Percentiles rank a stretch among this genome's conserved stretches.
Evolutionary conservation across 2,329 filamentous ascomycete genomes (phyloP).

Genomic region (Penicillium sp.): DNA sequence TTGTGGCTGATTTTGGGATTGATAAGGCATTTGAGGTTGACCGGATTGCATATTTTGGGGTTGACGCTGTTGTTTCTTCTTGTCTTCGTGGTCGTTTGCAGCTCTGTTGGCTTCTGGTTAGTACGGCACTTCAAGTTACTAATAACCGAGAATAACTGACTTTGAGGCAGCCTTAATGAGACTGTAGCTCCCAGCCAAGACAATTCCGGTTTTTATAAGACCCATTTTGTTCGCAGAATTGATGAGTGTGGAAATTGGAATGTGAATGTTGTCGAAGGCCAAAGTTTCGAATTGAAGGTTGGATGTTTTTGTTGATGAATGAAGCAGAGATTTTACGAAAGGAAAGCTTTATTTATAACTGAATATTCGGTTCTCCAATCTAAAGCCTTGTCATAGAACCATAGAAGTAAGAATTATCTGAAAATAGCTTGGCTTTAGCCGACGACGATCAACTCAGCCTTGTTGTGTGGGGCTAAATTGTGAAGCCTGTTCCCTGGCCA

Average conservation of each 20-base stretch:
- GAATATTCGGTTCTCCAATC: not conserved
- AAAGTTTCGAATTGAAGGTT: not conserved
- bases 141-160: slow-evolving; percentile 4
- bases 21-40: not conserved
- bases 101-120: slow-evolving; percentile 5
- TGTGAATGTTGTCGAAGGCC: not conserved
- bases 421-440: slow-evolving; percentile 1
- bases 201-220: slow-evolving; percentile 12
- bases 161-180: slow-evolving; percentile 15
- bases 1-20: not conserved
- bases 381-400: not conserved
- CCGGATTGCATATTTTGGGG: not conserved
- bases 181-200: slow-evolving; percentile 4
- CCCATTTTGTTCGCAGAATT: slow-evolving; percentile 8
- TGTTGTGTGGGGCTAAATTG: not conserved
- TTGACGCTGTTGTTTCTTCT: slow-evolving; percentile 11
- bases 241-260: not conserved
- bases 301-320: not conserved
- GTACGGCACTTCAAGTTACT: not conserved
- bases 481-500: not conserved
- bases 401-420: not conserved
- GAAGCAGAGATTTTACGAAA: not conserved
- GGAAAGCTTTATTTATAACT: not conserved
- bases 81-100: slow-evolving; percentile 15
- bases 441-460: slow-evolving; percentile 1